Percentiles rank a stretch among this genome's conserved stretches.
These are phyloP conservation scores for Trichoderma arundinaceum DNA, from an alignment of 2,329 filamentous ascomycete species.

Conservation along the genomic window DNA sequence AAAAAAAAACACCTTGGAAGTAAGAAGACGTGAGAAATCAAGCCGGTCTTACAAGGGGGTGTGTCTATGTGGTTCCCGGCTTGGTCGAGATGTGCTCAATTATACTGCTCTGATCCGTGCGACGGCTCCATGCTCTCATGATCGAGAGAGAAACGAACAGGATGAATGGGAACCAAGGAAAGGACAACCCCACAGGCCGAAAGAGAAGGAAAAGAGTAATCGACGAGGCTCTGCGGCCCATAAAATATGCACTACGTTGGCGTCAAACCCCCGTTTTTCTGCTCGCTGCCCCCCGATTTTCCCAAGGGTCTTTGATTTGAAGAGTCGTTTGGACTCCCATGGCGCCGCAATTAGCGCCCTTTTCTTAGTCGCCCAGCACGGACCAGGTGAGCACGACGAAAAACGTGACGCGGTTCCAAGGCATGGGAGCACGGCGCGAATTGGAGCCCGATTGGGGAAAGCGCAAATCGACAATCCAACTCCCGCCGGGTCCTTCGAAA, in stretches of 20 bases:
- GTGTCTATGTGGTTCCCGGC: neutral
- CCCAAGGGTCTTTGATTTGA: conserved; percentile 14
- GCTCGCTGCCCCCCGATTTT: conserved; percentile 12
- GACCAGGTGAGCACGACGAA: neutral
- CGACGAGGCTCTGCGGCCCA: conserved; percentile 32
- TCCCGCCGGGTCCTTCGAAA: conserved; percentile 19
- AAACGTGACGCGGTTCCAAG: conserved; percentile 14
- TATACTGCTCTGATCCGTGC: conserved; percentile 16
- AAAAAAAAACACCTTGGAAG: neutral
- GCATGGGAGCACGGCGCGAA: conserved; percentile 16
- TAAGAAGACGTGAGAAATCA: neutral
- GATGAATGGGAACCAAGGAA: neutral
- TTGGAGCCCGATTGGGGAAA: conserved; percentile 12
- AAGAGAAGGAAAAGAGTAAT: conserved; percentile 6
- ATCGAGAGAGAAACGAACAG: conserved; percentile 2
- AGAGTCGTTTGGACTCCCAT: neutral
- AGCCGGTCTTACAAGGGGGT: conserved; percentile 21
- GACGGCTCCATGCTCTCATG: conserved; percentile 1
- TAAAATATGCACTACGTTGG: conserved; percentile 28
- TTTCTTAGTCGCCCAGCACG: too few relatives aligned
- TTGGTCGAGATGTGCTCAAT: conserved; percentile 13
- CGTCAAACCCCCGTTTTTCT: neutral
- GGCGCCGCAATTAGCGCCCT: neutral
- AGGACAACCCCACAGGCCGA: conserved; percentile 8
- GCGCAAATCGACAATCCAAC: conserved; percentile 26